Conservation (phyloP, 2,329 filamentous ascomycete species). For the Arthrobotrys conoides region DNA sequence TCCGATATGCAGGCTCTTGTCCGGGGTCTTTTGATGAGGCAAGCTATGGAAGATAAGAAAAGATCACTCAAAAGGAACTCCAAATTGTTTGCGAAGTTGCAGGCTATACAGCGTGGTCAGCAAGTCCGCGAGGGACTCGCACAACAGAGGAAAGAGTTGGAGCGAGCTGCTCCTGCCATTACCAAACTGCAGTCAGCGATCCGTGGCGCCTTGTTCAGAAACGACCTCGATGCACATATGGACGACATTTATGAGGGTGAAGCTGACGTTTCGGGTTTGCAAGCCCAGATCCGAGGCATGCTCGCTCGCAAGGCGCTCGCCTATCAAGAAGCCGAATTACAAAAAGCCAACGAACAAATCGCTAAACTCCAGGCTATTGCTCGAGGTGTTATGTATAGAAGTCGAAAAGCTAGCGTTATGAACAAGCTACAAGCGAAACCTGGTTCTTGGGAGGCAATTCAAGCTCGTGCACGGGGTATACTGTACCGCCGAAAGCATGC, state of each 20-base stretch:
- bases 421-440: slow-evolving; percentile 71
- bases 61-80: slow-evolving; percentile 67
- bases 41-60: slow-evolving; percentile 68
- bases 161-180: slow-evolving; percentile 68
- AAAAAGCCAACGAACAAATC: slow-evolving; percentile 31
- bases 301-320: slow-evolving; percentile 68
- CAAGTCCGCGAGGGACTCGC: slow-evolving; percentile 68
- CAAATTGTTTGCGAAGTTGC: slow-evolving; percentile 69
- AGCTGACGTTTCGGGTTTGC: slow-evolving; percentile 60
- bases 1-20: slow-evolving; percentile 60
- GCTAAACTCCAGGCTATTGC: slow-evolving; percentile 76
- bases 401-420: slow-evolving; percentile 72
- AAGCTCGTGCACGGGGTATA: slow-evolving; percentile 77
- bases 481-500: slow-evolving; percentile 73
- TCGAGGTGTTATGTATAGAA: slow-evolving; percentile 77
- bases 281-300: slow-evolving; percentile 66
- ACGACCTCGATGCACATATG: slow-evolving; percentile 59
- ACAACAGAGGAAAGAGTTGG: slow-evolving; percentile 67
- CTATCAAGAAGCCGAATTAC: slow-evolving; percentile 62
- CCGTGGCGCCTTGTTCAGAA: slow-evolving; percentile 63
- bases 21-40: slow-evolving; percentile 66
- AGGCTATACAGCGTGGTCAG: slow-evolving; percentile 71
- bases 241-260: slow-evolving; percentile 62
- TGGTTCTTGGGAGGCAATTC: slow-evolving; percentile 72
- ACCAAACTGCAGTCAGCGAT: slow-evolving; percentile 73